A percentile compares a stretch with the other conserved stretches of the same genome.
phyloP scores from a whole-genome alignment of 78 protist genomes.

The Dictyostelium purpureum region DNA sequence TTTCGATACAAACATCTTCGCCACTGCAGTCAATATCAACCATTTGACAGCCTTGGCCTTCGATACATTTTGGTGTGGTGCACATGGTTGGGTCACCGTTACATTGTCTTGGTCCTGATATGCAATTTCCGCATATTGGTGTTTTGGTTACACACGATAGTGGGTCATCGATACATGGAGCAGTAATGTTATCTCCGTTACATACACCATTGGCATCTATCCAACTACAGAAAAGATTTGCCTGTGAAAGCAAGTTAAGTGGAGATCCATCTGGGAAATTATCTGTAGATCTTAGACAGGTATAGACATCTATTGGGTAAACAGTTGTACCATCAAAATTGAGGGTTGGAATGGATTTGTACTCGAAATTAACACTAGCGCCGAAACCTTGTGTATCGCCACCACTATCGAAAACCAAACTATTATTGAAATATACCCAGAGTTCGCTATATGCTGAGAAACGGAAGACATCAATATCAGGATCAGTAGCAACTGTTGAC shows the following conservation, averaged over 20 bases:
- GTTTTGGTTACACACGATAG: neutral
- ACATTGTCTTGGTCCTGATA: neutral
- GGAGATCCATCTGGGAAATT: neutral
- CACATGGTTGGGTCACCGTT: neutral
- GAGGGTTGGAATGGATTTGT: neutral
- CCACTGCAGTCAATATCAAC: neutral
- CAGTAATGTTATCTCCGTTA: neutral
- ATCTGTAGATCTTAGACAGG: neutral
- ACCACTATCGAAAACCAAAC: neutral
- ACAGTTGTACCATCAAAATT: neutral
- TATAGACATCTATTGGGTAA: constrained; percentile 5
- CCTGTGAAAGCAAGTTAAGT: neutral
- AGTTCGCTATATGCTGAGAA: neutral
- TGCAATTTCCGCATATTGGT: neutral
- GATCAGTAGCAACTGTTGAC: neutral
- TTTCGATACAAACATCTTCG: neutral
- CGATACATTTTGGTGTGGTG: neutral
- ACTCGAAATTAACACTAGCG: neutral
- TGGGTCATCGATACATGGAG: neutral
- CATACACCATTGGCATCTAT: neutral
- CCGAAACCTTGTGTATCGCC: neutral
- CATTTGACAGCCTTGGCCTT: neutral
- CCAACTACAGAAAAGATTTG: constrained; percentile 24
- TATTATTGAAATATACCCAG: neutral
- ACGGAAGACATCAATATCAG: neutral